Percentiles rank a stretch among this genome's conserved stretches.
Conservation (phyloP, 371 early-diverging fungal genomes). For the Actinomucor elegans region DNA sequence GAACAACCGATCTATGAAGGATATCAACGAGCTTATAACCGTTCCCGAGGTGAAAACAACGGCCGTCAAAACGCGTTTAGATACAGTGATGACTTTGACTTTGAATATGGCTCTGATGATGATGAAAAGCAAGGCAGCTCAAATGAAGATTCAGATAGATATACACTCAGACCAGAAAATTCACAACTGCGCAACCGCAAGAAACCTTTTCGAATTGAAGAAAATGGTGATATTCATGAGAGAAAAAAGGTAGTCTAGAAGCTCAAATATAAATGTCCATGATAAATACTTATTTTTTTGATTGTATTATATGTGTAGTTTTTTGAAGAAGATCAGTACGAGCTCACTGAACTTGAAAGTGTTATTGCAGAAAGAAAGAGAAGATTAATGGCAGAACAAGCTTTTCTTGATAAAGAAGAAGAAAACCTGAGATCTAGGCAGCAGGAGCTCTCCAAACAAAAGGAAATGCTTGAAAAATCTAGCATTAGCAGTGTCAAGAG, state of each 20-base stretch:
- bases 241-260: no score
- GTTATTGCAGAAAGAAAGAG: constrained; percentile 19
- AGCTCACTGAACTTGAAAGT: constrained; percentile 23
- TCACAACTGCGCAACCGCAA: no score
- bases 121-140: no score
- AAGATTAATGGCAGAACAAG: constrained; percentile 22
- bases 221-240: no score
- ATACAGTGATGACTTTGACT: constrained; percentile 3
- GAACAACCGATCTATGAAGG: constrained; percentile 5
- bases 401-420: constrained; percentile 24
- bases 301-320: neutral
- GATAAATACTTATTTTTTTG: neutral
- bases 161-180: no score
- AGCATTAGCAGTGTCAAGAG: neutral
- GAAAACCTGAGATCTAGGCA: constrained; percentile 18
- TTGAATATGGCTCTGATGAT: constrained; percentile 6
- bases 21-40: neutral
- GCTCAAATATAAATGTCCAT: neutral
- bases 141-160: no score
- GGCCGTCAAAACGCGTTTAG: neutral
- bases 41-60: neutral
- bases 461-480: neutral
- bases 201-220: no score
- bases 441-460: constrained; percentile 4
- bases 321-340: constrained; percentile 15